phyloP scores from a whole-genome alignment of 495 filamentous ascomycete species.

The Pyronema domesticum region DNA sequence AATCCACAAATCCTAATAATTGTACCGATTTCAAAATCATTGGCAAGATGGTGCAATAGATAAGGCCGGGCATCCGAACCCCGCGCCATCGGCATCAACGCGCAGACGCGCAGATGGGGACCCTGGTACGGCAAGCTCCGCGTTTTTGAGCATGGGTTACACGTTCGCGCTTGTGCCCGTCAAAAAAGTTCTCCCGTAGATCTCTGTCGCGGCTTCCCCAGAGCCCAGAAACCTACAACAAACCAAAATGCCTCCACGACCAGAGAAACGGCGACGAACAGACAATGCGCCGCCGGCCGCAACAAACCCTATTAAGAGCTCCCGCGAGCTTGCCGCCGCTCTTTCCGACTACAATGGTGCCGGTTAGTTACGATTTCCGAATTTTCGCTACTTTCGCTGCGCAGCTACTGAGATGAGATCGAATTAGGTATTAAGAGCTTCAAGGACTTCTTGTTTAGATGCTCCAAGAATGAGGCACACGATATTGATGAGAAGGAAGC shows the following conservation, averaged over 20 bases:
- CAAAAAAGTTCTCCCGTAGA: too few species aligned
- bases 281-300: background rate
- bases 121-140: too few species aligned
- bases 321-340: background rate
- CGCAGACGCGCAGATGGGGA: background rate
- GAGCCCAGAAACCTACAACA: too few species aligned
- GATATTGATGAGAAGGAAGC: slow-evolving; percentile 8
- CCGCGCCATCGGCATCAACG: background rate
- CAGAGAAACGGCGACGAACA: background rate
- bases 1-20: too few species aligned
- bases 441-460: slow-evolving; percentile 13
- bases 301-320: background rate
- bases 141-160: too few species aligned
- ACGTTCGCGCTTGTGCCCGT: too few species aligned
- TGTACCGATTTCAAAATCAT: too few species aligned
- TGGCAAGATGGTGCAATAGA: too few species aligned
- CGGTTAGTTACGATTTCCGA: background rate
- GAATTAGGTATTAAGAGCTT: slow-evolving; percentile 14
- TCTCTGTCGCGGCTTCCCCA: too few species aligned
- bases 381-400: too few species aligned
- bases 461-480: slow-evolving; percentile 3
- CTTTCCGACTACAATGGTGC: slow-evolving; percentile 3
- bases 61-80: too few species aligned
- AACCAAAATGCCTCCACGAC: too few species aligned
- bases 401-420: background rate